These are phyloP conservation scores for Talaromyces amestolkiae DNA, from an alignment of 2,329 filamentous ascomycete genomes.

Conservation along the genomic window DNA sequence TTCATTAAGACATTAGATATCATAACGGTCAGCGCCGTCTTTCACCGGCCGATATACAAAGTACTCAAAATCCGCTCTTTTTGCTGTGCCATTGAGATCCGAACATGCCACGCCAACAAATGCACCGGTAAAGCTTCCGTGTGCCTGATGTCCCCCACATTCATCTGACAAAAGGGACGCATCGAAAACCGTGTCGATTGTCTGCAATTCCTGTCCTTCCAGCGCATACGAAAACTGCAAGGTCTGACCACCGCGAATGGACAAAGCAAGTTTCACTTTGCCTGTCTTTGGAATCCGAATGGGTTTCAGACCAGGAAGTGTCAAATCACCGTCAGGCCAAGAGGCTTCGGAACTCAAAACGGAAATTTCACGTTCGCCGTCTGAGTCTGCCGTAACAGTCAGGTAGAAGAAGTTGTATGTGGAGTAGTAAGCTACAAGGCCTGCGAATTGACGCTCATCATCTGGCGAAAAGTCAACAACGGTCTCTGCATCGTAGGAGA, in stretches of 20 bases:
- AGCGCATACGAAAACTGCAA: constrained; percentile 16
- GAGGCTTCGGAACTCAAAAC: constrained; percentile 16
- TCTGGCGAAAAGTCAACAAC: constrained; percentile 13
- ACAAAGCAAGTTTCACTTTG: constrained; percentile 17
- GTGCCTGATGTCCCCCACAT: constrained; percentile 18
- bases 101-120: constrained; percentile 19
- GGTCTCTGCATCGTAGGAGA: constrained; percentile 19
- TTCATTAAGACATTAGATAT: constrained; percentile 4
- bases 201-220: constrained; percentile 15
- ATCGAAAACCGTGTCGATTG: constrained; percentile 14
- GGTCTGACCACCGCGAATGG: constrained; percentile 15
- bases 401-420: constrained; percentile 18
- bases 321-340: constrained; percentile 16
- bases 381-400: constrained; percentile 16
- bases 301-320: neutral
- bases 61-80: constrained; percentile 12
- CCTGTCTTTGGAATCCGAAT: constrained; percentile 15
- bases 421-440: constrained; percentile 18
- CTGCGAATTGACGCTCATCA: constrained; percentile 17
- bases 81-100: constrained; percentile 18
- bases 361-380: constrained; percentile 17
- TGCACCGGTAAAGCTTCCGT: constrained; percentile 18
- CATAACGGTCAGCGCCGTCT: constrained; percentile 14
- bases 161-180: constrained; percentile 16
- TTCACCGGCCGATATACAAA: constrained; percentile 18